Conservation (phyloP, 2,329 filamentous ascomycete genomes). For the Rutstroemia sp. region DNA sequence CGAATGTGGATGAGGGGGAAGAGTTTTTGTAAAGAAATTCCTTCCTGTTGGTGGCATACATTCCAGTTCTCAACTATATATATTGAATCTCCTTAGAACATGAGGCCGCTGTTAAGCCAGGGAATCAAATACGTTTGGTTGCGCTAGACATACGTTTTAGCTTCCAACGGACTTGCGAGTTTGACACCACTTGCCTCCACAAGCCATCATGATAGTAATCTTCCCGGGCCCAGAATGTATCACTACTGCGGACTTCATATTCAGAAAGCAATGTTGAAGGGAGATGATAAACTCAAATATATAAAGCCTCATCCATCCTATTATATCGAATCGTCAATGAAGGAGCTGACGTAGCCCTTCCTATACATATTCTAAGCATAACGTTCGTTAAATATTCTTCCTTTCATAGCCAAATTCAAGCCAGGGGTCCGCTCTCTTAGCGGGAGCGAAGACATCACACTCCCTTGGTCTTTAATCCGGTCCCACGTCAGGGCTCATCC, state of each 20-base stretch:
- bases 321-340: not conserved
- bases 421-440: not conserved
- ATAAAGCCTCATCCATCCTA: not conserved
- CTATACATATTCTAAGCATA: slow-evolving; percentile 26
- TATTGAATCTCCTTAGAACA: slow-evolving; percentile 34
- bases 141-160: too few relatives aligned
- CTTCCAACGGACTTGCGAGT: too few relatives aligned
- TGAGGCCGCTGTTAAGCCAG: slow-evolving; percentile 36
- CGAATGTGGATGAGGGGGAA: slow-evolving; percentile 47
- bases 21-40: slow-evolving; percentile 45
- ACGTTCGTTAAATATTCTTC: slow-evolving; percentile 15
- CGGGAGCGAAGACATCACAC: not conserved
- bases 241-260: too few relatives aligned
- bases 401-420: not conserved
- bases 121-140: too few relatives aligned
- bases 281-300: too few relatives aligned
- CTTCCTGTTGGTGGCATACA: slow-evolving; percentile 40
- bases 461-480: not conserved
- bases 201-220: slow-evolving; percentile 23
- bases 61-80: slow-evolving; percentile 55
- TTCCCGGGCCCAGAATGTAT: slow-evolving; percentile 28
- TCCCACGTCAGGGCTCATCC: not conserved
- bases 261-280: too few relatives aligned
- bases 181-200: too few relatives aligned
- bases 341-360: slow-evolving; percentile 6